Evolutionary conservation across 805 yeast genomes (phyloP).

Genomic region (Hanseniaspora pseudoguilliermondii): DNA sequence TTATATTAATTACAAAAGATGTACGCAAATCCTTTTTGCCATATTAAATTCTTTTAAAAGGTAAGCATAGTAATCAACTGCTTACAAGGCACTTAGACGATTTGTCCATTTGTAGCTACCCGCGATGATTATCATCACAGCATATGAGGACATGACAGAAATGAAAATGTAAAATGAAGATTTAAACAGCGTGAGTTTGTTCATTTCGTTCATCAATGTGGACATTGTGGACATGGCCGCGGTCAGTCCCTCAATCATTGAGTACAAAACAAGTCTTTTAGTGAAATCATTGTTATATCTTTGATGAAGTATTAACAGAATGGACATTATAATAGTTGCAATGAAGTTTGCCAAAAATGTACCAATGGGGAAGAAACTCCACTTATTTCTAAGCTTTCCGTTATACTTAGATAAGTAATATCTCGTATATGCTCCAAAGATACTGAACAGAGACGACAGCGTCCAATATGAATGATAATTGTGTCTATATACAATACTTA

Average conservation of each 20-base stretch:
- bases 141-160: conserved; percentile 38
- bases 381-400: conserved; percentile 15
- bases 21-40: too few relatives aligned
- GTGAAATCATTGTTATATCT: not conserved
- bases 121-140: conserved; percentile 40
- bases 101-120: conserved; percentile 65
- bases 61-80: not conserved
- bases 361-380: not conserved
- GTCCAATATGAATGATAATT: conserved; percentile 56
- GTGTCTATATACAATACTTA: conserved; percentile 23
- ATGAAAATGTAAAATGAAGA: conserved; percentile 40
- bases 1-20: too few relatives aligned
- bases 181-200: conserved; percentile 25
- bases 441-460: conserved; percentile 52
- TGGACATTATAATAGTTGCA: not conserved
- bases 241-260: conserved; percentile 52
- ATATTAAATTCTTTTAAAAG: too few relatives aligned
- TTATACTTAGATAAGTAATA: conserved; percentile 46
- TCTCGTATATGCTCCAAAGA: conserved; percentile 54
- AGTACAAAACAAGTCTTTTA: conserved; percentile 21
- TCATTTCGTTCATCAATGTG: conserved; percentile 62
- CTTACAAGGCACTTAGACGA: conserved; percentile 29
- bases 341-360: conserved; percentile 5
- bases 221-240: conserved; percentile 66
- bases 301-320: not conserved